A percentile compares a stretch with the other conserved stretches of the same genome.
Conservation (phyloP, 306 rosid species). For the Quercus suber region DNA sequence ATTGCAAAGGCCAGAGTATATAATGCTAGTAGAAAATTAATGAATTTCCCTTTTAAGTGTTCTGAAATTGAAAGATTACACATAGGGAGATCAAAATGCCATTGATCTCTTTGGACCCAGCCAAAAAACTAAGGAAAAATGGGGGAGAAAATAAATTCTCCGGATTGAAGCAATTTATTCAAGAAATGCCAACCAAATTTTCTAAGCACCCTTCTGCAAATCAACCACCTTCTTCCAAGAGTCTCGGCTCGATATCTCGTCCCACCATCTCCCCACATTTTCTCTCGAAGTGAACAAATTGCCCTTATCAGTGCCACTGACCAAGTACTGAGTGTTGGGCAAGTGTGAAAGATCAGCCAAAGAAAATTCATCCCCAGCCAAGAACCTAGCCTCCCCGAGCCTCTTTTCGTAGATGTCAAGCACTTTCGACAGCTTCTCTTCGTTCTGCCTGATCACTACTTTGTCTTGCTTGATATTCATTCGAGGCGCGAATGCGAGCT, state of each 20-base stretch:
- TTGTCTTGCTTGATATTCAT: constrained; percentile 74
- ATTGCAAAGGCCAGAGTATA: too few relatives aligned
- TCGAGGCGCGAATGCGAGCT: constrained; percentile 69
- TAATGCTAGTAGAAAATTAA: too few relatives aligned
- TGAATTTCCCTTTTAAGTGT: too few relatives aligned
- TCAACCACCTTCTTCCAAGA: constrained; percentile 65
- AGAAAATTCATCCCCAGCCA: constrained; percentile 72
- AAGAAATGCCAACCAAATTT: background rate
- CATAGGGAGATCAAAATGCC: too few relatives aligned
- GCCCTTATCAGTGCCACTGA: constrained; percentile 25
- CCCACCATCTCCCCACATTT: constrained; percentile 78
- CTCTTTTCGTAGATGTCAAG: constrained; percentile 61
- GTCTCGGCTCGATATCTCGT: constrained; percentile 54
- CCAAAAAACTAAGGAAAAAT: background rate
- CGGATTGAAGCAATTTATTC: background rate
- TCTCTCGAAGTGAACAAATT: constrained; percentile 45
- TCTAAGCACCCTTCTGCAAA: constrained; percentile 32
- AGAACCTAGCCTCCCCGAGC: constrained; percentile 54
- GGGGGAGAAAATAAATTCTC: background rate
- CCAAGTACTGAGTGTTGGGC: constrained; percentile 64
- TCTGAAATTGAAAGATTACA: too few relatives aligned
- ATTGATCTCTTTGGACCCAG: background rate
- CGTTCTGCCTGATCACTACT: constrained; percentile 40
- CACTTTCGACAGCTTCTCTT: constrained; percentile 60
- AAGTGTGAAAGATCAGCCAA: constrained; percentile 81